Percentiles rank a stretch among this genome's conserved stretches.
phyloP scores from a whole-genome alignment of 768 basidiomycete genomes.

The Clitopilus hobsonii region DNA sequence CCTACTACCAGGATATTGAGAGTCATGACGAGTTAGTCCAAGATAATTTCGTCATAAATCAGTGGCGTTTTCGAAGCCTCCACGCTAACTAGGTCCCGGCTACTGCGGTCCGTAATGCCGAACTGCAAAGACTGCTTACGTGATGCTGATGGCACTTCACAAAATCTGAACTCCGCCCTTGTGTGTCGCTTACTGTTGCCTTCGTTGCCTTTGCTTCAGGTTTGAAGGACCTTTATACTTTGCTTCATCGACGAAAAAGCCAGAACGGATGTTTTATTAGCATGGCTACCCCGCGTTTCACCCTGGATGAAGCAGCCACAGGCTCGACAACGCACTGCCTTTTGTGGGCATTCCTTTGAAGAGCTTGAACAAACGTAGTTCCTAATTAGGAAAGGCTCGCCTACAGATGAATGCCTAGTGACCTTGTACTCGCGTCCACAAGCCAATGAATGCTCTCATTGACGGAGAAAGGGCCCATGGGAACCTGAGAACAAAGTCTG shows the following conservation, averaged over 20 bases:
- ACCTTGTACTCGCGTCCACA: background rate
- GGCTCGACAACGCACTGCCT: background rate
- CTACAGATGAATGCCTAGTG: background rate
- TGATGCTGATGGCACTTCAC: too few relatives aligned
- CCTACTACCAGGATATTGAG: slow-evolving; percentile 33
- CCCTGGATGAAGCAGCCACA: background rate
- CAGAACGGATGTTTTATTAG: background rate
- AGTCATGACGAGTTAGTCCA: too few relatives aligned
- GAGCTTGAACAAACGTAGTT: background rate
- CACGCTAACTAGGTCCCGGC: background rate
- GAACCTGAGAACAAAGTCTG: background rate
- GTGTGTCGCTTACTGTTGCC: too few relatives aligned
- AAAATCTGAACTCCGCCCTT: too few relatives aligned
- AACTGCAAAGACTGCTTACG: too few relatives aligned
- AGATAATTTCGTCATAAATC: background rate
- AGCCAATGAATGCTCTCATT: background rate
- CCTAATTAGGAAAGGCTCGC: background rate
- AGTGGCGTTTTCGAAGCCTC: background rate
- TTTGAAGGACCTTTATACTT: too few relatives aligned
- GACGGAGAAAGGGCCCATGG: background rate
- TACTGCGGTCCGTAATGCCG: too few relatives aligned
- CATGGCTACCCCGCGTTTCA: background rate
- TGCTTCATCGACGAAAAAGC: background rate
- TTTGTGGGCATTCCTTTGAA: background rate
- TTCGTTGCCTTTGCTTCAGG: too few relatives aligned